phyloP scores from a whole-genome alignment of 225 moss, liverwort and hornwort genomes.

The Polytrichum formosum region DNA sequence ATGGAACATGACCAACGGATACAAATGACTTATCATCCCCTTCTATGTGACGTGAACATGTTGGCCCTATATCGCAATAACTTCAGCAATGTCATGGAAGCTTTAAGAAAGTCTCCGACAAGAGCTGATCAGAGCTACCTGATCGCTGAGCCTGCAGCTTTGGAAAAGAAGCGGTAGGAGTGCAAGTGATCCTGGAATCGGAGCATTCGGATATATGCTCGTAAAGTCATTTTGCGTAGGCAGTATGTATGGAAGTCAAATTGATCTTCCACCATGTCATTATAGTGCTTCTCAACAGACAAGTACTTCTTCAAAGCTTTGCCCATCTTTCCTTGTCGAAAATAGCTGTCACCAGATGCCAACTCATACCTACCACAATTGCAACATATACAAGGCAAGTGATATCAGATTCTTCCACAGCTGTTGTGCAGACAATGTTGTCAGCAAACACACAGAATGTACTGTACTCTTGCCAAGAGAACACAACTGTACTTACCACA shows the following conservation, averaged over 20 bases:
- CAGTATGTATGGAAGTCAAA: slow-evolving; percentile 99
- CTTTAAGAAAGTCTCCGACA: too few relatives aligned
- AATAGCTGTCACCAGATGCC: slow-evolving; percentile 97
- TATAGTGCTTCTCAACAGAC: slow-evolving; percentile 98
- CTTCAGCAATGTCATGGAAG: too few relatives aligned
- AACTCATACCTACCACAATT: slow-evolving; percentile 69
- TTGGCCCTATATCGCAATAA: too few relatives aligned
- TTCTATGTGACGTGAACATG: too few relatives aligned
- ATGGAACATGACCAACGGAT: too few relatives aligned
- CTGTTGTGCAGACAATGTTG: too few relatives aligned
- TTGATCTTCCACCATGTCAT: slow-evolving; percentile 97
- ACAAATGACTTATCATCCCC: too few relatives aligned
- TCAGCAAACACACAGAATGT: too few relatives aligned
- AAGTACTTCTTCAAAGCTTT: slow-evolving; percentile 97
- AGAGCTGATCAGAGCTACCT: slow-evolving; percentile 23
- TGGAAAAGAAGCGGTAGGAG: slow-evolving; percentile 87
- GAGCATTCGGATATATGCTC: slow-evolving; percentile 97
- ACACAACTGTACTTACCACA: slow-evolving; percentile 59
- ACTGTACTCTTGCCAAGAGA: too few relatives aligned
- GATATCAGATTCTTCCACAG: too few relatives aligned
- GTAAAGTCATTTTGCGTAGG: slow-evolving; percentile 94
- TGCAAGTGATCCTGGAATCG: slow-evolving; percentile 94
- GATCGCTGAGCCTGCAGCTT: slow-evolving; percentile 87
- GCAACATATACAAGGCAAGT: not conserved
- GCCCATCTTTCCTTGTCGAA: slow-evolving; percentile 84